phyloP scores from a whole-genome alignment of 129 eudicot species.

The Chrysanthemum makinoi region DNA sequence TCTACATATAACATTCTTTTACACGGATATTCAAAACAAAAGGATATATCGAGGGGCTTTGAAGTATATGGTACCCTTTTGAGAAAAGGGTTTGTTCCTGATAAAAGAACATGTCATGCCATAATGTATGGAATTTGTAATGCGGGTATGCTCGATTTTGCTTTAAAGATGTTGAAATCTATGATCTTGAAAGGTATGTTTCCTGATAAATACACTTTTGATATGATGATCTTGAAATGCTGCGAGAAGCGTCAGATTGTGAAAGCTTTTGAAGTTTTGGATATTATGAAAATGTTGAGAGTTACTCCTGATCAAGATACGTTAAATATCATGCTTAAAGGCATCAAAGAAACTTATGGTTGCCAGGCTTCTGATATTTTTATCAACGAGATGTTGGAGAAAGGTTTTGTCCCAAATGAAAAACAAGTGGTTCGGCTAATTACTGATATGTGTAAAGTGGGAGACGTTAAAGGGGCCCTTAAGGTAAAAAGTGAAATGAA shows the following conservation, averaged over 20 bases:
- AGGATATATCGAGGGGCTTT: constrained; percentile 48
- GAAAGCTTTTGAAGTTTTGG: constrained; percentile 65
- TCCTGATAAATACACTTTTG: constrained; percentile 54
- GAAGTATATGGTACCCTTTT: constrained; percentile 42
- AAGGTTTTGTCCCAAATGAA: constrained; percentile 54
- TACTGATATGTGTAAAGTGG: constrained; percentile 63
- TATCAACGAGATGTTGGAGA: constrained; percentile 61
- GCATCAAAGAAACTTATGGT: constrained; percentile 47
- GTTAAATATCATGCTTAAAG: constrained; percentile 50
- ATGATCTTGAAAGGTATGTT: constrained; percentile 54
- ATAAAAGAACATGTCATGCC: constrained; percentile 69
- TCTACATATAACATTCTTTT: constrained; percentile 81
- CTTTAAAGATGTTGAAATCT: constrained; percentile 58
- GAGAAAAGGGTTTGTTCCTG: constrained; percentile 63
- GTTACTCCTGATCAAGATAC: constrained; percentile 57
- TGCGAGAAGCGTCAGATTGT: constrained; percentile 51
- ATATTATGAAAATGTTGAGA: constrained; percentile 45
- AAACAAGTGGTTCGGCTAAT: constrained; percentile 56
- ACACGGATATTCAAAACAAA: constrained; percentile 65
- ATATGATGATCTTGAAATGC: constrained; percentile 55
- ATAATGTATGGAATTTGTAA: constrained; percentile 60
- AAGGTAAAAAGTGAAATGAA: constrained; percentile 55
- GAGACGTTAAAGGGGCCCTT: constrained; percentile 57
- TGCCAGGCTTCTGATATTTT: constrained; percentile 32
- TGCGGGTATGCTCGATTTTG: constrained; percentile 61